Evolutionary conservation across 1,284 basidiomycete genomes (phyloP), one percentile per base, ranked within the genome.

Genomic region (Boletus albobrunnescens): DNA sequence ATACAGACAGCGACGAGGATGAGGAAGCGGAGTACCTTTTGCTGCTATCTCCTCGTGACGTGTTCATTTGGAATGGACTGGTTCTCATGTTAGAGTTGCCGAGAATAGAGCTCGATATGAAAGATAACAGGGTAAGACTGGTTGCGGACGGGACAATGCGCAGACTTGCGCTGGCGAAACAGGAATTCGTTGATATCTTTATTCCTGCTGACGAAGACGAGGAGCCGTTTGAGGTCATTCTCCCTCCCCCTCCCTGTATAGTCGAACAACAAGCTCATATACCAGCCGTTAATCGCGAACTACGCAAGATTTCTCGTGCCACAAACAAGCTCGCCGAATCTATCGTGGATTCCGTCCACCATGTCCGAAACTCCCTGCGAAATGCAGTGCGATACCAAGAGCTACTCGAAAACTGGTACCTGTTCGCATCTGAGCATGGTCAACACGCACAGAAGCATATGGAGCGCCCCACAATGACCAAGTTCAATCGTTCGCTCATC

Each of bases 361-460:
- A 87, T 47, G 90, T 97, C 11, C 83, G 87, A 19, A 76, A 73
- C 17, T 80, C 84, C 2, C 72, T 94, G 33, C 72, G 73, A 37
- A 74, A 79, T 14, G 75, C 82, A 0, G 70, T 73, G 11, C 84
- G 81, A 12, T 84, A 84, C 36, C 90, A 94, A 64, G 95, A 97
- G 54, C 72, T 98, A 32, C 78, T 97, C 49, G 92, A 95, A 59
- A 94, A 91, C 62, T 99, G 95, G 90, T 99, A 93, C 63, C 74
- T 84, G 35, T 99, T 98, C 63, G 94, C 94, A n/a, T 93, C 94
- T 2, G 91, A 94, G 56, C 91, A 95, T 60, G 92, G 92, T 1
- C 84, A 90, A 49, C 87, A 94, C 53, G 89, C 88, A 2, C 85
- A 91, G 57, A 83, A 87, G 55, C 84, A 90, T 64, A 91, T 95